Conservation (phyloP, 805 yeast genomes). For the Pichia gijzeniarum region DNA sequence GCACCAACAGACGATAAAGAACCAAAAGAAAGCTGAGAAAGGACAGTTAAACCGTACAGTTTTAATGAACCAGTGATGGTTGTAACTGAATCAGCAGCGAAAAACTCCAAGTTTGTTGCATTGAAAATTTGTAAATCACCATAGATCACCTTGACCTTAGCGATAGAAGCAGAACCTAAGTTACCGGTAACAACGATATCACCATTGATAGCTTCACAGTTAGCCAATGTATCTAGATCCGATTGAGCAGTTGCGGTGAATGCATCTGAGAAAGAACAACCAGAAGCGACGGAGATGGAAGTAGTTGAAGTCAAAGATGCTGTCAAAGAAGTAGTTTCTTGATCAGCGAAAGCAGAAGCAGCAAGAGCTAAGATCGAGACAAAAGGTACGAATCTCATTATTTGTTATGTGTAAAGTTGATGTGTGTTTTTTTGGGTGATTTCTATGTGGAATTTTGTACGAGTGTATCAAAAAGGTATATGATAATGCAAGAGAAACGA, state of each 20-base stretch:
- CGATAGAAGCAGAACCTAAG: slow-evolving; percentile 57
- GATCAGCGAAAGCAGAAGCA: slow-evolving; percentile 31
- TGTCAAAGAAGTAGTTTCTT: slow-evolving; percentile 35
- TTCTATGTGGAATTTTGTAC: no score
- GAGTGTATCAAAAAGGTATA: no score
- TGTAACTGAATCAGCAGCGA: slow-evolving; percentile 75
- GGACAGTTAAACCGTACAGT: slow-evolving; percentile 57
- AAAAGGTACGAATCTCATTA: slow-evolving; percentile 50
- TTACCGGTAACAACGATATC: slow-evolving; percentile 64
- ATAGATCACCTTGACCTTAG: slow-evolving; percentile 67
- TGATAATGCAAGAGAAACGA: no score
- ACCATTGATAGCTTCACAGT: slow-evolving; percentile 79
- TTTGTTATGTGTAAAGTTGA: not conserved
- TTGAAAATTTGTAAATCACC: slow-evolving; percentile 69
- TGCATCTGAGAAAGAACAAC: slow-evolving; percentile 56
- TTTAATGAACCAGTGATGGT: slow-evolving; percentile 67
- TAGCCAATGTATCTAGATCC: slow-evolving; percentile 65
- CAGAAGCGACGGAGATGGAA: slow-evolving; percentile 42
- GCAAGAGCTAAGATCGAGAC: slow-evolving; percentile 37
- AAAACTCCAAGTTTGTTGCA: slow-evolving; percentile 52
- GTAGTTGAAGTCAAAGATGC: slow-evolving; percentile 52
- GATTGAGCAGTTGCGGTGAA: slow-evolving; percentile 74
- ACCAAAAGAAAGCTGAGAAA: slow-evolving; percentile 68
- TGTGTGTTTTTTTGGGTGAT: not conserved
- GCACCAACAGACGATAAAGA: slow-evolving; percentile 75